A percentile compares a stretch with the other conserved stretches of the same genome.
phyloP scores from a whole-genome alignment of 164 flowering plant species.

The Magnolia kwangsiensis region DNA sequence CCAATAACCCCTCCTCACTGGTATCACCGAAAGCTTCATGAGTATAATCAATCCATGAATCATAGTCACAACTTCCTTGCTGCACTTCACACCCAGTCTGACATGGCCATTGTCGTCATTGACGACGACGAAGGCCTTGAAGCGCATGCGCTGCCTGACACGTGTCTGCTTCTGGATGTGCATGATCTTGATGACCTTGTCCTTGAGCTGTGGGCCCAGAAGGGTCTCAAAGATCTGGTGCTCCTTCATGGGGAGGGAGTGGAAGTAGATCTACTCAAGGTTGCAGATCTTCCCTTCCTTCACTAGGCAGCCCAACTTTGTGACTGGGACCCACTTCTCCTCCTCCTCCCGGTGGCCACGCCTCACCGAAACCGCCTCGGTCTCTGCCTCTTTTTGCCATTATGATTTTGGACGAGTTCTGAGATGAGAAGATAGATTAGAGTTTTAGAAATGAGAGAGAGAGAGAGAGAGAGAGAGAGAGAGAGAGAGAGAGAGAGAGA shows the following conservation, averaged over 20 bases:
- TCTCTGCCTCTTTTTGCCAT: slow-evolving; percentile 73
- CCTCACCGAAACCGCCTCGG: slow-evolving; percentile 47
- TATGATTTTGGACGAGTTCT: slow-evolving; percentile 19
- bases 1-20: slow-evolving; percentile 84
- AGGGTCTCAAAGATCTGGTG: slow-evolving; percentile 61
- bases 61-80: slow-evolving; percentile 79
- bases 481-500: no score
- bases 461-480: no score
- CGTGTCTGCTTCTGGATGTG: slow-evolving; percentile 86
- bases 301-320: slow-evolving; percentile 71
- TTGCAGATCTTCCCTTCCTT: slow-evolving; percentile 46
- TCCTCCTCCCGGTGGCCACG: slow-evolving; percentile 50
- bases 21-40: slow-evolving; percentile 70
- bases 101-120: slow-evolving; percentile 78
- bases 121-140: slow-evolving; percentile 85
- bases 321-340: slow-evolving; percentile 76
- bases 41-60: slow-evolving; percentile 69
- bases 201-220: slow-evolving; percentile 52
- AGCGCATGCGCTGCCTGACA: slow-evolving; percentile 74
- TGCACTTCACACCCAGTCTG: slow-evolving; percentile 76
- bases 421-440: no score
- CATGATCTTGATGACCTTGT: slow-evolving; percentile 90
- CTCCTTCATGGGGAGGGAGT: slow-evolving; percentile 70
- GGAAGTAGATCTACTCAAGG: slow-evolving; percentile 71
- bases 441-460: background rate